A percentile compares a stretch with the other conserved stretches of the same genome.
These are phyloP conservation scores for Rhizoclosmatium globosum DNA, from an alignment of 192 early-diverging fungal genomes.

Conservation along the genomic window DNA sequence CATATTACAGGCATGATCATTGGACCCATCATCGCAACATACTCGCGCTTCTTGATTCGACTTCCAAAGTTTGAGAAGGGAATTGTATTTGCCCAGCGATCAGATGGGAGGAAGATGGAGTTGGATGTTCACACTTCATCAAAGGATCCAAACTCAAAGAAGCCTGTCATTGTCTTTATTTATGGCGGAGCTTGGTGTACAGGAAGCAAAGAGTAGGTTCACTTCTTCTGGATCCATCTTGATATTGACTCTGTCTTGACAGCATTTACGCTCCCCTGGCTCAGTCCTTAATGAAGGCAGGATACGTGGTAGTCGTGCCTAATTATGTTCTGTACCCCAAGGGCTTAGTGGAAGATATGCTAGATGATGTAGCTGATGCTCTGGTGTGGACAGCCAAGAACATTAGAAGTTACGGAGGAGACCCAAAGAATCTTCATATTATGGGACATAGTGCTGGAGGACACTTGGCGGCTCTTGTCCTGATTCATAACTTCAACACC, in stretches of 20 bases:
- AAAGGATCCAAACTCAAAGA: slow-evolving; percentile 1
- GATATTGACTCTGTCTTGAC: not conserved
- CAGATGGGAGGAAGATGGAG: not conserved
- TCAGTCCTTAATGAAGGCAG: slow-evolving; percentile 35
- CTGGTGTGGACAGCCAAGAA: slow-evolving; percentile 45
- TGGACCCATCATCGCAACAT: slow-evolving; percentile 35
- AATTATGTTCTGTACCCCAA: slow-evolving; percentile 52
- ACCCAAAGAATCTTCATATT: slow-evolving; percentile 41
- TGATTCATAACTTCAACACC: slow-evolving; percentile 37
- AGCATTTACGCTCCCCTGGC: slow-evolving; percentile 49
- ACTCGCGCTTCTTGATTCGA: slow-evolving; percentile 26
- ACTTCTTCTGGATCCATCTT: not conserved
- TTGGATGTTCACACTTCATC: slow-evolving; percentile 38
- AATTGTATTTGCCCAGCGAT: not conserved
- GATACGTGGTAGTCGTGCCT: slow-evolving; percentile 50
- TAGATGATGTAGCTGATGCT: slow-evolving; percentile 42
- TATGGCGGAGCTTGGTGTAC: slow-evolving; percentile 55
- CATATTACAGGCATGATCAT: slow-evolving; percentile 31
- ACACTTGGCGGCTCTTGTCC: slow-evolving; percentile 45
- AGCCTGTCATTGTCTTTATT: slow-evolving; percentile 55
- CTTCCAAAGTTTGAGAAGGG: not conserved
- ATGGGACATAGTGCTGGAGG: slow-evolving; percentile 57
- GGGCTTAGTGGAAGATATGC: slow-evolving; percentile 48
- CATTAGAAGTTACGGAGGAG: slow-evolving; percentile 46
- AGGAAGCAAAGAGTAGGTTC: slow-evolving; percentile 31